Conservation (phyloP, 2,329 filamentous ascomycete genomes). For the Fonsecaea pugnacius region DNA sequence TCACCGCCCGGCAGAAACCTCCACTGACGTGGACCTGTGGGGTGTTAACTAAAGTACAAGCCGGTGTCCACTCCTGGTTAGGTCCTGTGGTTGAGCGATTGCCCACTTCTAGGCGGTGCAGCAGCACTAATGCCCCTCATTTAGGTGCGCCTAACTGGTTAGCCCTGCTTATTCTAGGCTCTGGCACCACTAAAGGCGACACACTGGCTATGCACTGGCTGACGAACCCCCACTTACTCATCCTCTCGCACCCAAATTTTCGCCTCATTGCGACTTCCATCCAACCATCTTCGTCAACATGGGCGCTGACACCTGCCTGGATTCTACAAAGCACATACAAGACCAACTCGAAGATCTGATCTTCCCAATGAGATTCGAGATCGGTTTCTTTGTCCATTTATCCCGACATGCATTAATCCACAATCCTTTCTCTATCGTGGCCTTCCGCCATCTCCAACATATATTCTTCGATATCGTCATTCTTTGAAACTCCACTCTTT, state of each 20-base stretch:
- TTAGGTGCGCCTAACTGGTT: not conserved
- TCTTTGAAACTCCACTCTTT: slow-evolving; percentile 4
- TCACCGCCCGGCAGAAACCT: slow-evolving; percentile 22
- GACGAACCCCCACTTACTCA: slow-evolving; percentile 3
- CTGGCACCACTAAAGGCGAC: not conserved
- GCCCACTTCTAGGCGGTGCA: not conserved
- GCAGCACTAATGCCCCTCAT: not conserved
- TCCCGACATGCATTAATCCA: not conserved
- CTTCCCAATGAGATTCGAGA: not conserved
- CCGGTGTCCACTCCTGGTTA: not conserved
- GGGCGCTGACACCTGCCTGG: not conserved
- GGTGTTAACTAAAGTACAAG: not conserved
- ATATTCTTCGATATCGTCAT: slow-evolving; percentile 4
- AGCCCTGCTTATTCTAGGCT: not conserved
- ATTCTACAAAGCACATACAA: not conserved
- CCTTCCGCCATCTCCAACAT: not conserved
- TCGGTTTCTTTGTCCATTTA: not conserved
- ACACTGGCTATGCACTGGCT: too few species aligned
- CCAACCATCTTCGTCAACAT: slow-evolving; percentile 3
- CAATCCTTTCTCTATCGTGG: not conserved
- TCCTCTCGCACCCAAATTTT: not conserved
- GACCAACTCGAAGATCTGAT: not conserved
- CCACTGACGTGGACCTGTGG: not conserved
- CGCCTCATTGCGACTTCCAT: not conserved
- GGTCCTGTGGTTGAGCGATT: not conserved